phyloP scores from a whole-genome alignment of 1,139 yeast genomes.

The Lodderomyces metapsilosis region DNA sequence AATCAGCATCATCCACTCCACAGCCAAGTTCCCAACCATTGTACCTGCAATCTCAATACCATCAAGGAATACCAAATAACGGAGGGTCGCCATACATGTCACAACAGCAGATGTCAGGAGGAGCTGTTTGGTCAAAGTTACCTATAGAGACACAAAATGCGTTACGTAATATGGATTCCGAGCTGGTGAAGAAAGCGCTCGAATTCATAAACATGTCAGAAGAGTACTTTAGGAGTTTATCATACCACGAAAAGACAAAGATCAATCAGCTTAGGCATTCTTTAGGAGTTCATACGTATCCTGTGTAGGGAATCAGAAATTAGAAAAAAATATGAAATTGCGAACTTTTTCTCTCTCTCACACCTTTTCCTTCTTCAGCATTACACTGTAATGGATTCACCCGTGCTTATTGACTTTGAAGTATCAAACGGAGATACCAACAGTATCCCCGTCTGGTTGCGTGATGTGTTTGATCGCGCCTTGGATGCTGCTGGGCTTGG shows the following conservation, averaged over 20 bases:
- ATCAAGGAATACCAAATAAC: not conserved
- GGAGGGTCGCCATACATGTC: not conserved
- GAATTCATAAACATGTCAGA: not conserved
- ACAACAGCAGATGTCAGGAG: not conserved
- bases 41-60: not conserved
- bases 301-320: not conserved
- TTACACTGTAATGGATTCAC: conserved; percentile 17
- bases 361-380: not conserved
- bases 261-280: not conserved
- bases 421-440: conserved; percentile 20
- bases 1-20: conserved; percentile 23
- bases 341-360: not conserved
- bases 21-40: not conserved
- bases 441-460: conserved; percentile 36
- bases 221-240: not conserved
- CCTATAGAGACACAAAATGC: not conserved
- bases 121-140: not conserved
- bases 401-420: conserved; percentile 27
- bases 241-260: not conserved
- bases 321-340: too few relatives aligned
- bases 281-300: not conserved
- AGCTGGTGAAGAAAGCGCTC: not conserved
- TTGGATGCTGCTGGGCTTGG: conserved; percentile 29
- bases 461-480: conserved; percentile 40
- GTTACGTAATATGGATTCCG: not conserved